Percentiles rank a stretch among this genome's conserved stretches.
These are phyloP conservation scores for Claviceps purpurea DNA, from an alignment of 2,329 filamentous ascomycete species.

Conservation along the genomic window DNA sequence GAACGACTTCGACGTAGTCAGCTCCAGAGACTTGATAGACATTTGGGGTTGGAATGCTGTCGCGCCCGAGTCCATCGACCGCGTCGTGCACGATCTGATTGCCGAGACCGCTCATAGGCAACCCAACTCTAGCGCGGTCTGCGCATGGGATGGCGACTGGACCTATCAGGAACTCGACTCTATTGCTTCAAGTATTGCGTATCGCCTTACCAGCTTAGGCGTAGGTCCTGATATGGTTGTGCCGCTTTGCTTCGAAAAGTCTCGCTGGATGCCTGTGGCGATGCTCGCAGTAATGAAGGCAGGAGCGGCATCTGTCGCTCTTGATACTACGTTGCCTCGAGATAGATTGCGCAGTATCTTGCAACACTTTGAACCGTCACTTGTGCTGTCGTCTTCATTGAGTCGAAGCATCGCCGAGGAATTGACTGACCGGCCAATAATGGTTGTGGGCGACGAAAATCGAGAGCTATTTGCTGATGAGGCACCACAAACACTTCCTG, in stretches of 20 bases:
- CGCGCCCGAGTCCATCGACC: slow-evolving; percentile 5
- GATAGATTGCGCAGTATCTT: slow-evolving; percentile 8
- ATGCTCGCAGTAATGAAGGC: slow-evolving; percentile 15
- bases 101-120: slow-evolving; percentile 3
- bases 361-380: background rate
- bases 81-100: slow-evolving; percentile 12
- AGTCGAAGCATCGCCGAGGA: background rate
- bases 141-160: slow-evolving; percentile 15
- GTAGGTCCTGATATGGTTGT: slow-evolving; percentile 9
- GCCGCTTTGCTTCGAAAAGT: slow-evolving; percentile 13
- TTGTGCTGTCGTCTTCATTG: slow-evolving; percentile 1
- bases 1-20: background rate
- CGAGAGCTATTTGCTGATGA: background rate
- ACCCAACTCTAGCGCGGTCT: slow-evolving; percentile 9
- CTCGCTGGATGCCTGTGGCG: slow-evolving; percentile 9
- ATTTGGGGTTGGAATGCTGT: slow-evolving; percentile 10
- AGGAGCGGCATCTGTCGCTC: slow-evolving; percentile 15
- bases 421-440: background rate
- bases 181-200: slow-evolving; percentile 4
- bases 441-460: background rate
- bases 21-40: background rate
- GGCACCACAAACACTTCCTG: background rate
- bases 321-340: slow-evolving; percentile 13
- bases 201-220: slow-evolving; percentile 7
- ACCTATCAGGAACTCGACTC: slow-evolving; percentile 12